Evolutionary conservation across 78 protist genomes (phyloP), one percentile per base, ranked within the genome.

Genomic region (Anaeramoeba flamelloides): DNA sequence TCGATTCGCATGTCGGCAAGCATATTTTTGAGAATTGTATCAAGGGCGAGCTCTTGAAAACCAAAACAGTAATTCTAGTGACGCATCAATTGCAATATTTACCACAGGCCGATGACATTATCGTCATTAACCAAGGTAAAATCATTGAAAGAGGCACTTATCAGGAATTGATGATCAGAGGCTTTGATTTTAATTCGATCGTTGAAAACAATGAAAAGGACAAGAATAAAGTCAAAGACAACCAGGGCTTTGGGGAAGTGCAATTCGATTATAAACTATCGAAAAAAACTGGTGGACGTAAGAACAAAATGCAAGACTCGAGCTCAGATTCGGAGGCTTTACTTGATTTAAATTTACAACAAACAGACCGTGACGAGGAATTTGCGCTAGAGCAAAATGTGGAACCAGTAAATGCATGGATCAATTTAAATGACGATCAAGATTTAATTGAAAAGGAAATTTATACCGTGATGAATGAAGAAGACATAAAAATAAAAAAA

Each of bases 1-100:
- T 79, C 17, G 82, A 79, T 36, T 38, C 3, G 32, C 82, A 79
- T 3, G 77, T 41, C 34, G 82, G 76, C 30, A 36, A 53, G 17
- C 64, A 65, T 65, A 30, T 65, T 65, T n/a, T 65, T 30, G 74
- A 65, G 30, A 30, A 65, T 30, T 65, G 74, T 30, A 65, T 65
- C 30, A 65, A 65, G 74, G 74, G 74, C 30, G 40, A n/a, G 30
- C 74, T 65, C 40, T n/a, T n/a, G 74, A 30, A 30, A 30, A 65
- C 30, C 40, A 65, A 65, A 65, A 65, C 79, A 8, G 37, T 37
- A 3, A 1, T 81, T 26, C 79, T 81, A 22, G 83, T 81, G n/a
- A 79, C 83, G 1, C 77, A 81, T 30, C 74, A 65, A 65, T n/a
- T 30, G 30, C 74, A 65, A n/a, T 30, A 65, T 30, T n/a, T n/a